phyloP scores from a whole-genome alignment of 768 basidiomycete genomes.

The Serpula lacrymans region DNA sequence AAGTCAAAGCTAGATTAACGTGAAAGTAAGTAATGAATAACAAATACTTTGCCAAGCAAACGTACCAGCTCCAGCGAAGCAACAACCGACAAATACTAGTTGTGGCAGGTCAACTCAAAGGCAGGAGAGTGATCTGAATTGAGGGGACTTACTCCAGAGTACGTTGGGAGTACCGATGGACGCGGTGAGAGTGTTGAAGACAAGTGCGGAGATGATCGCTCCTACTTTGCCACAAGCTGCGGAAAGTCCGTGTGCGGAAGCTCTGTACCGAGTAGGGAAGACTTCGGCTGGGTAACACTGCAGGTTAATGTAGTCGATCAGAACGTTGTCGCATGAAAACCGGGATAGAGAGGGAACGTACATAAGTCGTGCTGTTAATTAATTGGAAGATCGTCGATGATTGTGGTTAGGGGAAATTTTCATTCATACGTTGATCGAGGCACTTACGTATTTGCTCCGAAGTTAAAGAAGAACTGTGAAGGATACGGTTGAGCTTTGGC shows the following conservation, averaged over 20 bases:
- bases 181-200: constrained; percentile 60
- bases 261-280: constrained; percentile 74
- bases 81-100: constrained; percentile 66
- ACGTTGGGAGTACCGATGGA: constrained; percentile 62
- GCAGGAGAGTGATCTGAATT: not conserved
- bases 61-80: constrained; percentile 50
- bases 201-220: constrained; percentile 74
- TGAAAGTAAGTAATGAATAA: not conserved
- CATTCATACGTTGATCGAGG: no score
- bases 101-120: not conserved
- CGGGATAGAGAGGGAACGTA: constrained; percentile 22
- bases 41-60: not conserved
- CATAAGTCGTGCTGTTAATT: constrained; percentile 46
- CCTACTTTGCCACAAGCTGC: constrained; percentile 74
- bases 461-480: constrained; percentile 74
- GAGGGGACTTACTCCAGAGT: constrained; percentile 61
- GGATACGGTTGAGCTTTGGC: constrained; percentile 2
- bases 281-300: constrained; percentile 75
- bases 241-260: constrained; percentile 70
- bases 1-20: constrained; percentile 28
- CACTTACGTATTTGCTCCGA: constrained; percentile 66
- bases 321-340: not conserved
- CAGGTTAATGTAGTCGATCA: not conserved
- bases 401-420: no score
- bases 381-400: no score